Conservation (phyloP, 1,139 yeast species). For the Suzukiozyma palmioleophila region DNA sequence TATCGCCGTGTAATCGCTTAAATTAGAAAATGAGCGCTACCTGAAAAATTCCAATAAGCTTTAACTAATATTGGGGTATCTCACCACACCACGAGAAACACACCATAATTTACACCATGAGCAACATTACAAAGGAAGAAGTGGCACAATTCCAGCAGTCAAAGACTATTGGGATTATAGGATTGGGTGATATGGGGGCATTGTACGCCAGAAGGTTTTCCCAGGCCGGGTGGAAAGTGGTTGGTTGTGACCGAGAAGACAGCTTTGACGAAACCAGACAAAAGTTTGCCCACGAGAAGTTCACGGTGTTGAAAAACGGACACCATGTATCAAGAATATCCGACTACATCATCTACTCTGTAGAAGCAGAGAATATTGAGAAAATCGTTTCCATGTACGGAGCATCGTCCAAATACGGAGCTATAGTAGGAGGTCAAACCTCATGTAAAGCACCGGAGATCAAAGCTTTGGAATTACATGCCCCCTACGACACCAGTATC, state of each 20-base stretch:
- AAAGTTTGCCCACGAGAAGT: constrained; percentile 39
- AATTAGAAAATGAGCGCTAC: too few relatives aligned
- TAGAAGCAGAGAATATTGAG: constrained; percentile 80
- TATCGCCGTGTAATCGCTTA: too few relatives aligned
- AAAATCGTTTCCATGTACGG: constrained; percentile 73
- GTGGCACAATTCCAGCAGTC: constrained; percentile 13
- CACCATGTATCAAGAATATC: constrained; percentile 75
- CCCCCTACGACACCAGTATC: constrained; percentile 79
- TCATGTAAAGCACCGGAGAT: constrained; percentile 93
- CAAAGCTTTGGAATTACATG: constrained; percentile 67
- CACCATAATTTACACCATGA: constrained; percentile 4
- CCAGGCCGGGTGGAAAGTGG: constrained; percentile 84
- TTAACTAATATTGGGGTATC: too few relatives aligned
- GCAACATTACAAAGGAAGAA: constrained; percentile 9
- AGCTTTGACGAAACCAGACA: constrained; percentile 43
- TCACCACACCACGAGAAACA: background rate
- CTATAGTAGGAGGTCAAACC: constrained; percentile 97
- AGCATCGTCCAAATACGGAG: constrained; percentile 80
- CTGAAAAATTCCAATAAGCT: too few relatives aligned
- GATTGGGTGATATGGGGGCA: constrained; percentile 95
- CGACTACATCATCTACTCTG: constrained; percentile 83
- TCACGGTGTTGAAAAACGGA: constrained; percentile 67
- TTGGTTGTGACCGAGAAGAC: constrained; percentile 86
- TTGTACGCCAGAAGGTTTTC: constrained; percentile 77
- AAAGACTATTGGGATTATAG: constrained; percentile 81